A percentile compares a stretch with the other conserved stretches of the same genome.
phyloP scores from a whole-genome alignment of 2,329 filamentous ascomycete genomes.

The Raffaelea deltoideospora region DNA sequence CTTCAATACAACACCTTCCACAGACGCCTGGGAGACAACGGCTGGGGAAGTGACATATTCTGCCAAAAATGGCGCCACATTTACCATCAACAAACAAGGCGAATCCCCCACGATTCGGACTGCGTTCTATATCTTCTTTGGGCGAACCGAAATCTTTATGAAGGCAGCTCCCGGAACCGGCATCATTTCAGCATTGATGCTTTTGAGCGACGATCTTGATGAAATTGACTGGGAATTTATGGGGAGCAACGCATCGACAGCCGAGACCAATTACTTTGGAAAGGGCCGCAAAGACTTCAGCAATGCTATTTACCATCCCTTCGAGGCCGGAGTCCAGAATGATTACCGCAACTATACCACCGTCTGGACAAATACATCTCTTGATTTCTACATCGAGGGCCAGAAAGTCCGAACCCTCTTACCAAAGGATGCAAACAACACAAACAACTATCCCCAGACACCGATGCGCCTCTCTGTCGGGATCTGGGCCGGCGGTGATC shows the following conservation, averaged over 20 bases:
- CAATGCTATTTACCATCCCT: constrained; percentile 44
- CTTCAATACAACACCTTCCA: constrained; percentile 43
- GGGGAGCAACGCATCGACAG: constrained; percentile 47
- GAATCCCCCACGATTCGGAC: constrained; percentile 68
- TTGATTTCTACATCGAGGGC: constrained; percentile 59
- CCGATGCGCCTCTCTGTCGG: constrained; percentile 57
- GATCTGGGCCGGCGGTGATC: constrained; percentile 49
- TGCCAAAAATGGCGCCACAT: constrained; percentile 44
- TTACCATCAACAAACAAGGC: constrained; percentile 54
- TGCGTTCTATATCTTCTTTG: constrained; percentile 77
- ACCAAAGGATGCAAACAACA: constrained; percentile 44
- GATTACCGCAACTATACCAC: constrained; percentile 65
- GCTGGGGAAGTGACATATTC: constrained; percentile 50
- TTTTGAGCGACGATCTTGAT: constrained; percentile 71
- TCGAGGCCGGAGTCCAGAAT: constrained; percentile 37
- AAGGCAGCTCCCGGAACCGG: constrained; percentile 61
- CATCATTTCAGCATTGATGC: constrained; percentile 69
- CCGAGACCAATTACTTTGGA: constrained; percentile 65
- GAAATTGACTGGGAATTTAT: constrained; percentile 82
- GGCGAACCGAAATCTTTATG: constrained; percentile 61
- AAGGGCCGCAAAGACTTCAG: constrained; percentile 40
- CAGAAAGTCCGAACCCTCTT: constrained; percentile 47
- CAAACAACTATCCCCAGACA: constrained; percentile 57
- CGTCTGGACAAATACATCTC: constrained; percentile 50
- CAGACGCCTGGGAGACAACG: constrained; percentile 52